These are phyloP conservation scores for Nitzschia palea DNA, from an alignment of 108 stramenopile species.

Conservation along the genomic window DNA sequence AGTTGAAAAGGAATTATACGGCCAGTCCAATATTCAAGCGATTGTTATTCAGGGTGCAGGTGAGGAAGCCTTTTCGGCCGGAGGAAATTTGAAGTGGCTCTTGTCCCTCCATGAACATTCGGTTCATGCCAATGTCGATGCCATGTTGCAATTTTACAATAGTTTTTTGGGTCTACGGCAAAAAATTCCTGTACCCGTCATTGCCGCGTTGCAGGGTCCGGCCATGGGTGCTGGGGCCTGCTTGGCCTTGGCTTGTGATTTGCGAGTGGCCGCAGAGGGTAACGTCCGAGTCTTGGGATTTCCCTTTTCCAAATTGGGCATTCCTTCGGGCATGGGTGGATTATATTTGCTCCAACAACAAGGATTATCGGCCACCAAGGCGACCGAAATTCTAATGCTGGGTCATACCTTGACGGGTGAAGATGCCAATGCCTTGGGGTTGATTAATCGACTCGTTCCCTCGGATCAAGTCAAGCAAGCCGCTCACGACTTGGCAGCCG, in stretches of 20 bases:
- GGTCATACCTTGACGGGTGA: constrained; percentile 58
- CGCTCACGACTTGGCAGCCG: constrained; percentile 37
- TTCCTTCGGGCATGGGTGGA: constrained; percentile 80
- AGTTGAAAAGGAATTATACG: constrained; percentile 24
- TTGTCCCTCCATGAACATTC: constrained; percentile 37
- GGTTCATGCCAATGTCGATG: constrained; percentile 57
- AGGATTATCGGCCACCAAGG: constrained; percentile 31
- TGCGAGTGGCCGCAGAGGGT: constrained; percentile 42
- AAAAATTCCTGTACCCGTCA: constrained; percentile 63
- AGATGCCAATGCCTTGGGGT: constrained; percentile 43
- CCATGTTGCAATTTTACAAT: constrained; percentile 70
- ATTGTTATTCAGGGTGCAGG: constrained; percentile 64
- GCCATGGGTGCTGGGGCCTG: constrained; percentile 80
- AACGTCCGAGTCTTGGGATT: constrained; percentile 54
- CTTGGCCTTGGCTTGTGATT: constrained; percentile 72
- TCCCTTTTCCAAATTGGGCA: constrained; percentile 69
- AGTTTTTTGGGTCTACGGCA: constrained; percentile 68
- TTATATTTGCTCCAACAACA: constrained; percentile 55
- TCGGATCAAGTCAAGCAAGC: constrained; percentile 30
- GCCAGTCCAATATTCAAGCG: constrained; percentile 40
- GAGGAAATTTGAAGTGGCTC: constrained; percentile 74
- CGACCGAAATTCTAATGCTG: constrained; percentile 50
- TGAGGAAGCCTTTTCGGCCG: constrained; percentile 69
- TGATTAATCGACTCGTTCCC: constrained; percentile 38
- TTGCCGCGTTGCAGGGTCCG: constrained; percentile 74